phyloP scores from a whole-genome alignment of 257 asterid genomes.

The Agastache rugosa region DNA sequence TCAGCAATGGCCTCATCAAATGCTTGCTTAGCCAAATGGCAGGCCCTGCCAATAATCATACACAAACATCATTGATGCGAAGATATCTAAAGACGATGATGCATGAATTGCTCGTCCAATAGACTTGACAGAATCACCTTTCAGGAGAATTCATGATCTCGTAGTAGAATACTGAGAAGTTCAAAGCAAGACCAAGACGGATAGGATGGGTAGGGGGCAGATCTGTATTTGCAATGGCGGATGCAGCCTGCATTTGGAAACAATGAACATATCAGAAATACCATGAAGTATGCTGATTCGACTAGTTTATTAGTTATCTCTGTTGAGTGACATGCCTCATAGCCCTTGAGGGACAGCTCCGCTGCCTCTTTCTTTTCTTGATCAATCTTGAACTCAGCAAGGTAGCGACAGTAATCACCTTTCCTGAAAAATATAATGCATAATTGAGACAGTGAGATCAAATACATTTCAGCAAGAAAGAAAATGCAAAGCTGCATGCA shows the following conservation, averaged over 20 bases:
- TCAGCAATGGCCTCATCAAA: conserved; percentile 83
- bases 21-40: conserved; percentile 87
- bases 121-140: conserved; percentile 46
- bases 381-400: conserved; percentile 86
- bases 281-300: conserved; percentile 13
- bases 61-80: conserved; percentile 2
- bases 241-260: conserved; percentile 63
- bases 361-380: conserved; percentile 81
- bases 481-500: background rate
- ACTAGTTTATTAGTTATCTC: background rate
- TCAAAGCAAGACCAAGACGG: conserved; percentile 91
- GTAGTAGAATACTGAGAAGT: conserved; percentile 86
- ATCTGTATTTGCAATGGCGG: conserved; percentile 66
- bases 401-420: conserved; percentile 87
- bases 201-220: conserved; percentile 87
- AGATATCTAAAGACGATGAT: conserved; percentile 7
- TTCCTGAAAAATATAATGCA: conserved; percentile 55
- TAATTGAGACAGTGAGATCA: conserved; percentile 24
- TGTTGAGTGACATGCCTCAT: conserved; percentile 64
- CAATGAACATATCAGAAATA: conserved; percentile 26
- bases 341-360: conserved; percentile 80
- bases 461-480: conserved; percentile 18
- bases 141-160: conserved; percentile 92
- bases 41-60: conserved; percentile 60
- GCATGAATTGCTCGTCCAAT: background rate